A percentile compares a stretch with the other conserved stretches of the same genome.
Conservation (phyloP, 768 basidiomycete species). For the Omphalotus guepiniiformis region DNA sequence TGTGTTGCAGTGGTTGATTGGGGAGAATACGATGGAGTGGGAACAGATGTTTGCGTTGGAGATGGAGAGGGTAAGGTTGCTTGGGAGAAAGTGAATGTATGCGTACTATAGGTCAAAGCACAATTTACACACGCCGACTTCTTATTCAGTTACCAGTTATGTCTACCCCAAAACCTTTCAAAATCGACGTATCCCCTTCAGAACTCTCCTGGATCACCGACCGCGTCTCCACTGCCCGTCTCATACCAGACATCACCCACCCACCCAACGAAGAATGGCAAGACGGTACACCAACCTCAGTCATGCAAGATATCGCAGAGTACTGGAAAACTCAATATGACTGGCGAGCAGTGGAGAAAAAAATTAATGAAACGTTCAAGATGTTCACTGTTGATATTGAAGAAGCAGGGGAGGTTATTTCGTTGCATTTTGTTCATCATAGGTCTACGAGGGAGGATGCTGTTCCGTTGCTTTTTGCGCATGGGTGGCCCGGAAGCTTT, state of each 20-base stretch:
- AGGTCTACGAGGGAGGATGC: constrained; percentile 35
- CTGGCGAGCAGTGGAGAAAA: constrained; percentile 44
- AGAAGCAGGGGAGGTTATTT: constrained; percentile 39
- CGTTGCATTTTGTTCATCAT: constrained; percentile 52
- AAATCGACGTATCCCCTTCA: constrained; percentile 32
- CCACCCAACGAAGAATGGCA: constrained; percentile 41
- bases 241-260: constrained; percentile 43
- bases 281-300: constrained; percentile 41
- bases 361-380: constrained; percentile 43
- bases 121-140: too few species aligned
- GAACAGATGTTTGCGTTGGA: too few species aligned
- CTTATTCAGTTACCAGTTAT: too few species aligned
- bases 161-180: constrained; percentile 29
- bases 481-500: constrained; percentile 47
- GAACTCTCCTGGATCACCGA: constrained; percentile 34
- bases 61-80: too few species aligned
- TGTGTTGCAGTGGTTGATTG: too few species aligned
- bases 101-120: too few species aligned
- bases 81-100: too few species aligned
- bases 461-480: constrained; percentile 50
- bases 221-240: constrained; percentile 37
- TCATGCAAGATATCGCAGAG: constrained; percentile 37
- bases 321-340: constrained; percentile 45
- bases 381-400: constrained; percentile 50
- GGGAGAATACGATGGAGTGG: too few species aligned